Conservation (phyloP, 2,329 filamentous ascomycete species). For the Talaromyces marneffei region DNA sequence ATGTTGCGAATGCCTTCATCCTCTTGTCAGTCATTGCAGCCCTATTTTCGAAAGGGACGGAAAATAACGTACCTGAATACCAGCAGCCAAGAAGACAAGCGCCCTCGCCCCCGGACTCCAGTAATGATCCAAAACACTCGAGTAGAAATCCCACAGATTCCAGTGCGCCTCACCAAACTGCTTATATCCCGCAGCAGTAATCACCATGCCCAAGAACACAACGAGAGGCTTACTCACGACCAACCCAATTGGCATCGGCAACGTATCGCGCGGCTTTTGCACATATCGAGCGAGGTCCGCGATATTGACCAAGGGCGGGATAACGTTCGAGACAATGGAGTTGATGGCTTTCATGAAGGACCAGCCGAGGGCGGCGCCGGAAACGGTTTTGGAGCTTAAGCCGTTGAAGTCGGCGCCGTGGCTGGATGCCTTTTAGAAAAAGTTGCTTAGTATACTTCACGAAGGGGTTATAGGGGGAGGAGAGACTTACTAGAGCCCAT, state of each 20-base stretch:
- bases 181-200: conserved; percentile 11
- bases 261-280: conserved; percentile 2
- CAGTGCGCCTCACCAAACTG: conserved; percentile 13
- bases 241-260: conserved; percentile 9
- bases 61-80: not conserved
- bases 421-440: conserved; percentile 5
- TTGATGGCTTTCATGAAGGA: conserved; percentile 11
- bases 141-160: conserved; percentile 13
- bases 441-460: not conserved
- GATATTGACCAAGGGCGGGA: conserved; percentile 5
- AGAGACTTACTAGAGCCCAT: conserved; percentile 10
- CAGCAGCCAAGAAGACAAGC: conserved; percentile 7
- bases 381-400: not conserved
- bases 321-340: conserved; percentile 4
- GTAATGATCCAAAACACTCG: conserved; percentile 5
- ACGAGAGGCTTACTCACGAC: conserved; percentile 10
- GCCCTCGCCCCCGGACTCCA: conserved; percentile 8
- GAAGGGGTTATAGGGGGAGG: not conserved
- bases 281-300: conserved; percentile 8
- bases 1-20: conserved; percentile 10
- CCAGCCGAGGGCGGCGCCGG: conserved; percentile 6
- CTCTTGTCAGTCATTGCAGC: not conserved
- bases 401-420: conserved; percentile 10
- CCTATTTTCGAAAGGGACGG: fast-evolving
- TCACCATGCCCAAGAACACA: conserved; percentile 7